Percentiles rank a stretch among this genome's conserved stretches.
phyloP scores from a whole-genome alignment of 2,329 filamentous ascomycete species.

The Hawksworthiomyces lignivorus region DNA sequence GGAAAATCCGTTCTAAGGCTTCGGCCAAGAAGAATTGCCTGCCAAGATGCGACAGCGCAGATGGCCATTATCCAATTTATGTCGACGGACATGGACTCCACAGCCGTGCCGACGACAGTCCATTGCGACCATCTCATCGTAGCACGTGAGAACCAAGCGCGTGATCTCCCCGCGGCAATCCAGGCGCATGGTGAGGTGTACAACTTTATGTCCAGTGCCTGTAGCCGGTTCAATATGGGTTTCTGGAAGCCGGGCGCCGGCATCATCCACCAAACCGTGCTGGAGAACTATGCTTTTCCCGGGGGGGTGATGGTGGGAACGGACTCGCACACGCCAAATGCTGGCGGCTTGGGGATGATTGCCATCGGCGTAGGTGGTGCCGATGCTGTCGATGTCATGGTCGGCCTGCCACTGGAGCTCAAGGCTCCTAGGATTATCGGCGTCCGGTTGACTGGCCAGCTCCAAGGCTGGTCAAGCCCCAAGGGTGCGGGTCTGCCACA shows the following conservation, averaged over 20 bases:
- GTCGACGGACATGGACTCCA: slow-evolving; percentile 92
- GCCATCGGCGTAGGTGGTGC: slow-evolving; percentile 97
- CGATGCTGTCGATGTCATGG: slow-evolving; percentile 98
- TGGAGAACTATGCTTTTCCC: slow-evolving; percentile 99
- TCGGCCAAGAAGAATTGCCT: slow-evolving; percentile 93
- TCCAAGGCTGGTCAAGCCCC: slow-evolving; percentile 86
- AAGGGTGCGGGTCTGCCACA: too few species aligned
- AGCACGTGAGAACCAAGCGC: slow-evolving; percentile 83
- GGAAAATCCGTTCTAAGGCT: slow-evolving; percentile 94
- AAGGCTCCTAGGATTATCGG: slow-evolving; percentile 97
- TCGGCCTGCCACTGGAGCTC: slow-evolving; percentile 91
- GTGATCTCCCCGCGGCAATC: slow-evolving; percentile 87
- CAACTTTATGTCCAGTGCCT: slow-evolving; percentile 87
- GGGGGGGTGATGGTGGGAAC: slow-evolving; percentile 94
- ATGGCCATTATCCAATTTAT: slow-evolving; percentile 99
- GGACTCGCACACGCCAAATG: slow-evolving; percentile 96
- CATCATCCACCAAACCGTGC: slow-evolving; percentile 98
- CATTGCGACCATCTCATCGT: slow-evolving; percentile 99
- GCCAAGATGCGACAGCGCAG: slow-evolving; percentile 98
- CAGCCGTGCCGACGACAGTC: slow-evolving; percentile 89
- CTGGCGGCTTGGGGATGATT: slow-evolving; percentile 88
- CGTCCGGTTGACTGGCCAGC: slow-evolving; percentile 82
- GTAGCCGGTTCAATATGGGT: slow-evolving; percentile 99
- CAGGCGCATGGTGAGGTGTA: slow-evolving; percentile 99
- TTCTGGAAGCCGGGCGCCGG: slow-evolving; percentile 98